Base-by-base conservation (phyloP, 2,329 filamentous ascomycete species). In the Huntiella bhutanensis region DNA sequence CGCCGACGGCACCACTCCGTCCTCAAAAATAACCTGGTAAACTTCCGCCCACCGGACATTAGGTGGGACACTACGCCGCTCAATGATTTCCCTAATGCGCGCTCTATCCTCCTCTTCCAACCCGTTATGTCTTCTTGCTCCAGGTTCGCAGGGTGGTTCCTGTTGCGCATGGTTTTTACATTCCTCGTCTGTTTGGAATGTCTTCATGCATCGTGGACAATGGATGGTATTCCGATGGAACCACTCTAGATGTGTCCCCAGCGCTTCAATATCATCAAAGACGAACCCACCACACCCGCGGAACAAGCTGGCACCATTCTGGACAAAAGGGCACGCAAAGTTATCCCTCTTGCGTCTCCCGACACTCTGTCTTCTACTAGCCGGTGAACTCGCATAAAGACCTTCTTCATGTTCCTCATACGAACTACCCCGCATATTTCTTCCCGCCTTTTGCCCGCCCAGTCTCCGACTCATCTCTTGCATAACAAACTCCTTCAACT, bases 281-380 rank as follows among this genome's bases (percentile, higher is more conserved):
- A 49, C 39, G 19, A 46, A 49, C 1, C 43, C 44, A 8, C 48
- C 48, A 43, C 48, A 49, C 2, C 48, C 48, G 5, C 38, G 35
- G 35, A 49, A 49, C 15, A 43, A 35, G 6, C 33, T 40, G 11
- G 36, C 36, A 16, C 46, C 39, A 32, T 46, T 15, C 35, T 46
- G 40, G 48, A 41, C 35, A 19, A 49, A 49, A 5, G 48, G 48
- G 11, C 48, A 49, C 5, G 48, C 48, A 43, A 46, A 49, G 5
- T 16, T 44, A 12, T 12, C 28, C 17, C 19, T 28, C 22, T 41
- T 28, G 19, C 28, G 28, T 10, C 33, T 13, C 13, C 12, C 28
- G 8, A 41, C 40, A 32, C 40, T 41, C 13, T 41, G 38, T 11
- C 48, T 44, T 6, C 41, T 10, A n/a, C 34, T 39, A n/a, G 41